Evolutionary conservation across 345 rosid species (phyloP).

Genomic region (Murraya paniculata): DNA sequence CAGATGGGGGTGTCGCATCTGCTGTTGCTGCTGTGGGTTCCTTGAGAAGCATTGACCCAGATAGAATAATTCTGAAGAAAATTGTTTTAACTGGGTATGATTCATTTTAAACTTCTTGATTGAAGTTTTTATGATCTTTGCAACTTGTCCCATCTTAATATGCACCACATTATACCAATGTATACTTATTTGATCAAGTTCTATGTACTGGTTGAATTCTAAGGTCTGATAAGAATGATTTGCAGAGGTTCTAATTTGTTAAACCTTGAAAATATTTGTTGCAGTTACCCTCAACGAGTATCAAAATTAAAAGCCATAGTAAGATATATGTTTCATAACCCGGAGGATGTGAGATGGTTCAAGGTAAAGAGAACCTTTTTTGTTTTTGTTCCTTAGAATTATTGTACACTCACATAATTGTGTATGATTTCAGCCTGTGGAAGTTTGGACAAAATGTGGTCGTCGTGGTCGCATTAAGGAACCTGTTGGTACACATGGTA

Average conservation of each 20-base stretch:
- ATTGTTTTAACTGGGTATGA: conserved; percentile 90
- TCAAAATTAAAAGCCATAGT: conserved; percentile 82
- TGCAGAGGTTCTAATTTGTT: conserved; percentile 5
- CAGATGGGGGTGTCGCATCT: conserved; percentile 41
- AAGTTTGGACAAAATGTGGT: conserved; percentile 83
- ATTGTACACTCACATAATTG: not conserved
- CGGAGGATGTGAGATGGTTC: conserved; percentile 97
- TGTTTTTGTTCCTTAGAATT: not conserved
- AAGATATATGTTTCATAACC: conserved; percentile 86
- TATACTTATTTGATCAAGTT: not conserved
- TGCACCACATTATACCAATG: not conserved
- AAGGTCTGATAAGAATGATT: not conserved
- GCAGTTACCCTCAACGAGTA: conserved; percentile 92
- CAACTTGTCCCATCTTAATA: no score
- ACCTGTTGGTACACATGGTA: conserved; percentile 96
- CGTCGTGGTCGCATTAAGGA: conserved; percentile 90
- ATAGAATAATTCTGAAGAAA: conserved; percentile 77
- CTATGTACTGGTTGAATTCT: not conserved
- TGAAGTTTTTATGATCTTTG: not conserved
- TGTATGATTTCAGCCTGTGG: conserved; percentile 68
- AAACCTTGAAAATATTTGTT: conserved; percentile 8
- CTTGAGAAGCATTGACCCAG: conserved; percentile 75
- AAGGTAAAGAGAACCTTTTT: conserved; percentile 48
- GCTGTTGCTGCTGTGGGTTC: conserved; percentile 89
- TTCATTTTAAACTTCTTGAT: conserved; percentile 1